Percentiles rank a stretch among this genome's conserved stretches.
These are phyloP conservation scores for Acanthamoeba divionensis DNA, from an alignment of 208 protist species.

Conservation along the genomic window DNA sequence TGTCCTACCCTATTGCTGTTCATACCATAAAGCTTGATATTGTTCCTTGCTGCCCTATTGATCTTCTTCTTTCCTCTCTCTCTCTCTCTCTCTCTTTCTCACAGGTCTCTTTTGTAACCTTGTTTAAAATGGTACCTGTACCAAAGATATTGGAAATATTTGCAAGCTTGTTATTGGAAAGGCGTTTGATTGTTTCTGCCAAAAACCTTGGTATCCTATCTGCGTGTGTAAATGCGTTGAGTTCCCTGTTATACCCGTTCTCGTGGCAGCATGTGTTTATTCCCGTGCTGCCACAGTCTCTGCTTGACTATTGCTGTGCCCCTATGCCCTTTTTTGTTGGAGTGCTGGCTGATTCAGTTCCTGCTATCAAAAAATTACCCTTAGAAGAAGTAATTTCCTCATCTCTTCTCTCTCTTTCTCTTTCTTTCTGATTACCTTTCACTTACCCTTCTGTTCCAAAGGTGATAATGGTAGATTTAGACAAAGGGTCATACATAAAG, in stretches of 20 bases:
- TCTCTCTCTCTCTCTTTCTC: not conserved
- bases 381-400: not conserved
- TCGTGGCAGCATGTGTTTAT: slow-evolving; percentile 72
- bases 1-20: not conserved
- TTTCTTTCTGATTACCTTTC: no score
- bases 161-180: slow-evolving; percentile 31
- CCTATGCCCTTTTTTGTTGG: slow-evolving; percentile 73
- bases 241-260: slow-evolving; percentile 57
- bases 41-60: not conserved
- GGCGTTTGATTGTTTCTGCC: slow-evolving; percentile 3
- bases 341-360: not conserved
- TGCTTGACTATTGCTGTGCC: slow-evolving; percentile 68
- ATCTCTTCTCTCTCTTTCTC: not conserved
- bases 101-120: slow-evolving; percentile 15
- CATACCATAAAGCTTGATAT: not conserved
- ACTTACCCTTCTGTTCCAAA: not conserved
- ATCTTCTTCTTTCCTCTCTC: not conserved
- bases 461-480: slow-evolving; percentile 31
- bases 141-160: slow-evolving; percentile 6
- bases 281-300: slow-evolving; percentile 57
- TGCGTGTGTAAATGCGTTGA: not conserved
- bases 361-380: slow-evolving; percentile 38
- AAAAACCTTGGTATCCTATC: slow-evolving; percentile 28
- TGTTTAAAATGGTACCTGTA: slow-evolving; percentile 12
- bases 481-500: not conserved